phyloP scores from a whole-genome alignment of 2,329 filamentous ascomycete genomes.

The Fusarium hainanense region DNA sequence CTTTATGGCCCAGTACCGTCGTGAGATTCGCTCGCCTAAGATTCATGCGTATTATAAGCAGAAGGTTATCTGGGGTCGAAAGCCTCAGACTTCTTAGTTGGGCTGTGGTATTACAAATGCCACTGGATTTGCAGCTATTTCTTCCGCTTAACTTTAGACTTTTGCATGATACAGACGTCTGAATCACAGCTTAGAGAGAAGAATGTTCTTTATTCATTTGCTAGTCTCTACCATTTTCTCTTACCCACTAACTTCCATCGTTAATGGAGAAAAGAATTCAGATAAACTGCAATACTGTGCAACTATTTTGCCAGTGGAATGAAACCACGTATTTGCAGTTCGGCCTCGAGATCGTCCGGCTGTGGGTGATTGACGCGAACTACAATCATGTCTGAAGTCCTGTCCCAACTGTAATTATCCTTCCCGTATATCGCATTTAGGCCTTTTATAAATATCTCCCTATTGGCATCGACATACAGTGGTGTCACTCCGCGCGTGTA shows the following conservation, averaged over 20 bases:
- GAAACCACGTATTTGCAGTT: background rate
- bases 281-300: background rate
- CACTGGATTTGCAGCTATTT: fast-evolving
- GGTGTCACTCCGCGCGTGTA: background rate
- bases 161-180: fast-evolving
- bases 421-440: background rate
- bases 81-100: background rate
- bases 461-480: background rate
- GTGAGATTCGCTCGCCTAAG: constrained; percentile 3
- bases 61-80: constrained; percentile 11
- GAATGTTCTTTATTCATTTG: background rate
- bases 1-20: background rate
- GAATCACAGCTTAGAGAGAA: fast-evolving
- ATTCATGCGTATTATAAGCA: constrained; percentile 13
- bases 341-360: background rate
- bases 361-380: background rate
- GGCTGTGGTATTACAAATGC: background rate
- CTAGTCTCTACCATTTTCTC: background rate
- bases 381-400: no score
- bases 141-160: fast-evolving
- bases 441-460: fast-evolving
- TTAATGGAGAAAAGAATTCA: background rate
- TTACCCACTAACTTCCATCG: background rate
- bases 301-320: background rate
- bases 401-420: background rate